Conservation (phyloP, 495 filamentous ascomycete species). For the Patellaria atrata region DNA sequence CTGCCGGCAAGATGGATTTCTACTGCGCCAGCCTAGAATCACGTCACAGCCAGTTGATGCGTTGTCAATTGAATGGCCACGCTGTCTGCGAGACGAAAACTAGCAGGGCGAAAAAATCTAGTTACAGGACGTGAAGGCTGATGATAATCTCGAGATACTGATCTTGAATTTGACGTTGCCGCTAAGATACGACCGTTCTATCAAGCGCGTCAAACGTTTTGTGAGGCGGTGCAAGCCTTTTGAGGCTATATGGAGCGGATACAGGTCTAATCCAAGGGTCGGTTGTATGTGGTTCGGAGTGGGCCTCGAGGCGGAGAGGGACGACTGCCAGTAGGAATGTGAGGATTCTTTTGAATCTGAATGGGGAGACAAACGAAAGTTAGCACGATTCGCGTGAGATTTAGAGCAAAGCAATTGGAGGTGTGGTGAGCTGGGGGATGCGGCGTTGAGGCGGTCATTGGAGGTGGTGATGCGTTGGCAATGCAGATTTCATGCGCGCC, state of each 20-base stretch:
- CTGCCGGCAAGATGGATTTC: conserved; percentile 9
- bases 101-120: conserved; percentile 8
- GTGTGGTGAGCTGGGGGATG: conserved; percentile 17
- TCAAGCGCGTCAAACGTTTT: too few species aligned
- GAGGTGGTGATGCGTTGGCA: conserved; percentile 25
- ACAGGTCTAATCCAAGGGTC: neutral
- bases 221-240: conserved; percentile 4
- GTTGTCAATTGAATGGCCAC: conserved; percentile 24
- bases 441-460: conserved; percentile 18
- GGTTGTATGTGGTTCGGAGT: conserved; percentile 6
- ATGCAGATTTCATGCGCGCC: conserved; percentile 22
- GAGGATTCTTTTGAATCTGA: conserved; percentile 10
- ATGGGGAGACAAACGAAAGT: conserved; percentile 13
- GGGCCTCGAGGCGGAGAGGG: conserved; percentile 19
- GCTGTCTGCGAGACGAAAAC: conserved; percentile 19
- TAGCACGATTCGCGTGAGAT: conserved; percentile 13
- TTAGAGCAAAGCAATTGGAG: conserved; percentile 18
- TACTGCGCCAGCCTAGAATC: conserved; percentile 9
- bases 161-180: too few species aligned
- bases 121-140: too few species aligned
- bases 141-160: too few species aligned
- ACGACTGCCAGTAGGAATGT: conserved; percentile 10
- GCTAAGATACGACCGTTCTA: too few species aligned
- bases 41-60: conserved; percentile 21
- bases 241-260: conserved; percentile 2